phyloP scores from a whole-genome alignment of 805 yeast genomes.

The Pichia exigua region DNA sequence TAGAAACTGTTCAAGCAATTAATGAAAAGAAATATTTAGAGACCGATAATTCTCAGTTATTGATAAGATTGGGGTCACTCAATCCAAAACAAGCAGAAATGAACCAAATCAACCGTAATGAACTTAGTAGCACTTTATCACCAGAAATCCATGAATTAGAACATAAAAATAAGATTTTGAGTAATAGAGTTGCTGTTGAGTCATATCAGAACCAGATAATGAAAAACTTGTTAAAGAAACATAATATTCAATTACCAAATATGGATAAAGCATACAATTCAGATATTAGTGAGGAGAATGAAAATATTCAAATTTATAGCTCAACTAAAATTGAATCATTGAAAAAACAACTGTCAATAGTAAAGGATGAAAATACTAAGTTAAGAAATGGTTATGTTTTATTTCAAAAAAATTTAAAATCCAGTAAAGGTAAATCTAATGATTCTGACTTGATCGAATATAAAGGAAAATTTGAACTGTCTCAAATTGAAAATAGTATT shows the following conservation, averaged over 20 bases:
- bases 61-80: conserved; percentile 21
- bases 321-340: conserved; percentile 22
- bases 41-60: conserved; percentile 27
- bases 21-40: conserved; percentile 26
- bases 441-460: conserved; percentile 22
- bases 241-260: not conserved
- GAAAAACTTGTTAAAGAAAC: conserved; percentile 32
- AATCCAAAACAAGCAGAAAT: conserved; percentile 15
- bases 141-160: conserved; percentile 25
- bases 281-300: not conserved
- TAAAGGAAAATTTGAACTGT: conserved; percentile 39
- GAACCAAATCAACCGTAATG: conserved; percentile 2
- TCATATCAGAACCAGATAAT: conserved; percentile 48
- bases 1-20: conserved; percentile 28
- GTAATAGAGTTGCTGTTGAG: conserved; percentile 58
- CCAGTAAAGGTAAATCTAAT: conserved; percentile 18
- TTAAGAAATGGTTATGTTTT: conserved; percentile 27
- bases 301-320: conserved; percentile 5
- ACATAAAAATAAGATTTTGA: conserved; percentile 53
- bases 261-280: not conserved
- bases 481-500: conserved; percentile 36
- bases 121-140: conserved; percentile 1
- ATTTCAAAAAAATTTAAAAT: conserved; percentile 29
- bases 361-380: conserved; percentile 18
- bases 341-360: not conserved